Evolutionary conservation across 2,329 filamentous ascomycete species (phyloP).

Genomic region (Pseudogymnoascus sp.): DNA sequence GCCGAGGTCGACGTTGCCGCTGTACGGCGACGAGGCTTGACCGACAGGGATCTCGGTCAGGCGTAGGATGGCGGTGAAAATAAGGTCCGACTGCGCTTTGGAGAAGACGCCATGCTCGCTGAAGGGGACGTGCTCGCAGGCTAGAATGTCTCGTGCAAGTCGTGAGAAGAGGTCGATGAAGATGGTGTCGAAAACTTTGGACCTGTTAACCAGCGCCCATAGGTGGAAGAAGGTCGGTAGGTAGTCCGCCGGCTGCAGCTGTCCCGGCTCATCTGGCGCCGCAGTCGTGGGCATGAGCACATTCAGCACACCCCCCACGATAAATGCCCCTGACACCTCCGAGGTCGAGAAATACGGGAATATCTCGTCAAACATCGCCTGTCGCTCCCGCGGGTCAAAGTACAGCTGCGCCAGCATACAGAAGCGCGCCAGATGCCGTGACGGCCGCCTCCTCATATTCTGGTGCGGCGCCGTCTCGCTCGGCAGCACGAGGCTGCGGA

Average conservation of each 20-base stretch:
- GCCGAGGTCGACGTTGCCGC: constrained; percentile 67
- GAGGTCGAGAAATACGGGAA: constrained; percentile 88
- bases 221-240: constrained; percentile 92
- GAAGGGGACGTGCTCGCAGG: constrained; percentile 69
- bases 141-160: constrained; percentile 74
- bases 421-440: constrained; percentile 71
- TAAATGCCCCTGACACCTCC: constrained; percentile 83
- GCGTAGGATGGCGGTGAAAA: constrained; percentile 85
- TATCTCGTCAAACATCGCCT: constrained; percentile 72
- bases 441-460: constrained; percentile 44
- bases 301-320: constrained; percentile 83
- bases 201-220: constrained; percentile 88
- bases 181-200: constrained; percentile 75
- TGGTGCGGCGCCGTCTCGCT: constrained; percentile 67
- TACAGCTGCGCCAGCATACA: constrained; percentile 86
- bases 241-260: constrained; percentile 82
- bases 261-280: constrained; percentile 59
- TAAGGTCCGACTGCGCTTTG: constrained; percentile 79
- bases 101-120: constrained; percentile 86
- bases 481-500: constrained; percentile 84
- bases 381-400: constrained; percentile 81
- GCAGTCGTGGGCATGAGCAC: constrained; percentile 79
- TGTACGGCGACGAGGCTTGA: constrained; percentile 89
- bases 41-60: constrained; percentile 93
- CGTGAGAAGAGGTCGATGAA: constrained; percentile 88